Evolutionary conservation across 1,284 basidiomycete genomes (phyloP).

Genomic region (Moesziomyces sp.): DNA sequence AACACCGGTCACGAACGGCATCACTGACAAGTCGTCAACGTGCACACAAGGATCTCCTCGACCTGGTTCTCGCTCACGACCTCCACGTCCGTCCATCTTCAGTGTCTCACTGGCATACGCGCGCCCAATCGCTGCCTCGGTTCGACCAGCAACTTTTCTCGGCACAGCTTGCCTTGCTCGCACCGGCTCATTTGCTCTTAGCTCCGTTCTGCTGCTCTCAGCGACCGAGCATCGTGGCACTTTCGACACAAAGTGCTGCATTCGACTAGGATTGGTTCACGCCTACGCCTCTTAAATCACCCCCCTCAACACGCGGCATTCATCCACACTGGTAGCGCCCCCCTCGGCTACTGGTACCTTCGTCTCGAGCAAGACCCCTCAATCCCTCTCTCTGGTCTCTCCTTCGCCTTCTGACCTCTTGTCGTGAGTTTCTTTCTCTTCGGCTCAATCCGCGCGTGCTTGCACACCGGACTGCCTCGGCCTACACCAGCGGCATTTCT

Average conservation of each 20-base stretch:
- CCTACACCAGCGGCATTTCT: too few relatives aligned
- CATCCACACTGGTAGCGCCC: slow-evolving; percentile 14
- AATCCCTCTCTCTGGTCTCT: too few relatives aligned
- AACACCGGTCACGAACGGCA: too few relatives aligned
- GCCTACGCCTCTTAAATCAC: slow-evolving; percentile 26
- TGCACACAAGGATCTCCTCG: too few relatives aligned
- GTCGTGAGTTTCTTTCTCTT: too few relatives aligned
- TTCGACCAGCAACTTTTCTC: too few relatives aligned
- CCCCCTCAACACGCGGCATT: slow-evolving; percentile 38
- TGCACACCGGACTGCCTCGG: not conserved
- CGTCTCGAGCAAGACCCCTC: slow-evolving; percentile 1
- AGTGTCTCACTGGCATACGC: too few relatives aligned
- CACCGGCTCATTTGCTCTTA: not conserved
- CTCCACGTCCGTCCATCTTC: too few relatives aligned
- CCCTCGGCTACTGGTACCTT: slow-evolving; percentile 1
- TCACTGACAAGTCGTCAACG: too few relatives aligned
- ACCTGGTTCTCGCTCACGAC: too few relatives aligned
- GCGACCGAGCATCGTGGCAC: slow-evolving; percentile 1
- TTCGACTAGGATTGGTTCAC: slow-evolving; percentile 17
- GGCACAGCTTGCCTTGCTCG: not conserved
- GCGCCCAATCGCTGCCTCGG: too few relatives aligned
- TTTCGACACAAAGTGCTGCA: slow-evolving; percentile 7
- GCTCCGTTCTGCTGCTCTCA: not conserved
- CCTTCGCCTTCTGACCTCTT: too few relatives aligned
- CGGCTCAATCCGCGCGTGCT: not conserved